Evolutionary conservation across 805 yeast genomes (phyloP).

Genomic region (Saturnispora silvae): DNA sequence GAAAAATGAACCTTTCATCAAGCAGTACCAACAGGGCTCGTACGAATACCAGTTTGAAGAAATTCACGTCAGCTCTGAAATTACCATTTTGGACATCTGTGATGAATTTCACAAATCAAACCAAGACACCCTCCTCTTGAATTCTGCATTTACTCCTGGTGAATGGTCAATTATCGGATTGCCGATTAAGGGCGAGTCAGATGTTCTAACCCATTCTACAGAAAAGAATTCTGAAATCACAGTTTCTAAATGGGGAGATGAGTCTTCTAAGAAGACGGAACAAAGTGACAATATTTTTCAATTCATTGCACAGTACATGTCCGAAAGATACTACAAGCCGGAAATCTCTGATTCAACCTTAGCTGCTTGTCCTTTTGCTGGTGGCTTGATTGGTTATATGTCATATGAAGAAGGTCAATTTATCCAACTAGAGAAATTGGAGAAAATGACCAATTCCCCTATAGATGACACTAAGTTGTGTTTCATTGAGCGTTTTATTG

Average conservation of each 20-base stretch:
- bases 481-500: slow-evolving; percentile 54
- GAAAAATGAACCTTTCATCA: slow-evolving; percentile 17
- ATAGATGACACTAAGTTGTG: slow-evolving; percentile 71
- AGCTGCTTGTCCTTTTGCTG: slow-evolving; percentile 61
- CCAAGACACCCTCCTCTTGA: slow-evolving; percentile 48
- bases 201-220: slow-evolving; percentile 52
- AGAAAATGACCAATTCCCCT: slow-evolving; percentile 28
- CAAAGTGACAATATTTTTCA: slow-evolving; percentile 37
- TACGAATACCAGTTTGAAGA: slow-evolving; percentile 14
- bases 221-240: slow-evolving; percentile 26
- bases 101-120: slow-evolving; percentile 28
- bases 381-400: slow-evolving; percentile 83
- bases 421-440: slow-evolving; percentile 25
- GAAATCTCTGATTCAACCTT: slow-evolving; percentile 20
- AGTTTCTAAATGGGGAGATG: slow-evolving; percentile 23
- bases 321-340: slow-evolving; percentile 24
- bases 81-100: slow-evolving; percentile 31
- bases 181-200: slow-evolving; percentile 35
- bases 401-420: slow-evolving; percentile 81
- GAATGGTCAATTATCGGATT: slow-evolving; percentile 80
- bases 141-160: slow-evolving; percentile 80
- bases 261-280: background rate
- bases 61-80: slow-evolving; percentile 2
- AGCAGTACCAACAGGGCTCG: slow-evolving; percentile 5
- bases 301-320: slow-evolving; percentile 40